Evolutionary conservation across 2,329 filamentous ascomycete genomes (phyloP).

Genomic region (Arthrobotrys sinensis): DNA sequence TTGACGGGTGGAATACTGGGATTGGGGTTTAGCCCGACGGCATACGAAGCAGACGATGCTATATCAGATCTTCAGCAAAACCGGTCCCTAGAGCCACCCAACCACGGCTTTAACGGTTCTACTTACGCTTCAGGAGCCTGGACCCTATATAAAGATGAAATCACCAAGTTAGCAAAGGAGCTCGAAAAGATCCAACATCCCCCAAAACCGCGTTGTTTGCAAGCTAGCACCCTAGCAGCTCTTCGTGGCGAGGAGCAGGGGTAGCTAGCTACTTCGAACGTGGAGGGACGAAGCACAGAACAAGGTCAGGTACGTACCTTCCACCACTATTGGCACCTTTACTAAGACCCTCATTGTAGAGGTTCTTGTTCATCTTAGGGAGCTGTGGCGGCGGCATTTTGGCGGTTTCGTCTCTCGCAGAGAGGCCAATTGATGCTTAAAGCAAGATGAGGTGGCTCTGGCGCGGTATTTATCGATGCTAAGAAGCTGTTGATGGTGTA

Average conservation of each 20-base stretch:
- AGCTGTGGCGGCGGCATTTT: conserved; percentile 50
- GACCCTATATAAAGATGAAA: conserved; percentile 12
- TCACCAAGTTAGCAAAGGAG: not conserved
- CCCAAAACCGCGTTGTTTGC: conserved; percentile 3
- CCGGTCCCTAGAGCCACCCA: not conserved
- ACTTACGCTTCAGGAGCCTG: conserved; percentile 33
- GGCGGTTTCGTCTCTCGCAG: not conserved
- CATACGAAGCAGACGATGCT: conserved; percentile 62
- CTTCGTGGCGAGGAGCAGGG: not conserved
- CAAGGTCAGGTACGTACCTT: conserved; percentile 30
- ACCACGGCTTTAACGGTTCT: not conserved
- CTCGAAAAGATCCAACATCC: conserved; percentile 17
- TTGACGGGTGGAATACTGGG: conserved; percentile 62
- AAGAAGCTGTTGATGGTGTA: not conserved
- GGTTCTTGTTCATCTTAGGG: conserved; percentile 47
- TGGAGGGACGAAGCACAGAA: not conserved
- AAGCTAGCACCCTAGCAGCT: conserved; percentile 1
- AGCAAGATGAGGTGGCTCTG: not conserved
- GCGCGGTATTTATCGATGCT: not conserved
- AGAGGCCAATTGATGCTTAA: not conserved
- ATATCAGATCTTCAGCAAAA: not conserved
- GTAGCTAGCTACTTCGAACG: conserved; percentile 3
- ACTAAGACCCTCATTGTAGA: conserved; percentile 48
- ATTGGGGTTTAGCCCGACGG: conserved; percentile 56
- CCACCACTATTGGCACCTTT: conserved; percentile 43